Evolutionary conservation across 805 yeast species (phyloP), one percentile per base, ranked within the genome.

Genomic region (Candida nemodendra): DNA sequence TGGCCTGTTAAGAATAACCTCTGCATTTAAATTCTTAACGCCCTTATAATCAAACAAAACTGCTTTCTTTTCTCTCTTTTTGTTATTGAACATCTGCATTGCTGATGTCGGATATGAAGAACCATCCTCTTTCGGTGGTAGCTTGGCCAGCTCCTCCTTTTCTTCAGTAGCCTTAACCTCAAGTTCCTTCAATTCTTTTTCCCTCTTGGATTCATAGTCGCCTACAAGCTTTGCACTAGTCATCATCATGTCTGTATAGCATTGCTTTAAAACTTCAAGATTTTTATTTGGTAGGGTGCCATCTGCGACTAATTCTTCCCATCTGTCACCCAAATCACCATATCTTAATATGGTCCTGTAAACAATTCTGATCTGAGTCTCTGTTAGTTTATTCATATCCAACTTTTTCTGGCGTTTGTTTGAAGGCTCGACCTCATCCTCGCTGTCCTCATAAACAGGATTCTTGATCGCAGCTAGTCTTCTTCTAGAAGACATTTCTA

Each of bases 1-100:
- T 0, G 96, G 96, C 49, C 99, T 78, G 43, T 80, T 77, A 11
- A 89, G 49, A 13, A 93, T 74, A 34, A 87, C 69, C 60, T 93
- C 99, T 0, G 99, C 98, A 64, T 93, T 93, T 52, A 93, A 66
- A 47, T 83, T 83, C 61, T 86, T 85, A 30, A 90, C 95, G 28
- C 89, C 91, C 43, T 81, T 81, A 61, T 82, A 89, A 48, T 88
- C 95, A 61, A 93, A 90, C 32, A 91, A 64, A 13, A 89, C 82
- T 0, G 97, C 97, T 62, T 84, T 87, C 63, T 87, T 84, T 54
- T 90, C 96, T 56, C 81, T 84, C 61, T 82, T 78, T 56, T 84
- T 83, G 30, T 78, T 39, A 65, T 56, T 48, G 38, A 44, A 53
- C 51, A 43, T 68, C 64, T 51, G 66, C 65, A 45, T 56, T 45